Conservation (phyloP, 306 rosid species). For the Malus domestica region DNA sequence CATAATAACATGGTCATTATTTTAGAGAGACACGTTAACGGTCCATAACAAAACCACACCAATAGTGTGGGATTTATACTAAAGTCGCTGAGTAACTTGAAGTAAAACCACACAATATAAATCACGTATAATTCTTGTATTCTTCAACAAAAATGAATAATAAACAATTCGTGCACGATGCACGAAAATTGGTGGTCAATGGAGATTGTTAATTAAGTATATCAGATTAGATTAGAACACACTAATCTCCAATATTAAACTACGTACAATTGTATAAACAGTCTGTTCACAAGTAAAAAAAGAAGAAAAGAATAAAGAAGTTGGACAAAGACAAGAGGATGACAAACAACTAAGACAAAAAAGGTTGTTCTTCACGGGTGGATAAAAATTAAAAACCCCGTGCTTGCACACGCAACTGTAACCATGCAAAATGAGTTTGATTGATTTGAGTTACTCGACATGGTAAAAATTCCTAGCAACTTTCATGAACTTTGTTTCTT, state of each 20-base stretch:
- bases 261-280: neutral
- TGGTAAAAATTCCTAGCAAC: neutral
- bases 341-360: constrained; percentile 6
- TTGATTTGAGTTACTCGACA: neutral
- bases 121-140: neutral
- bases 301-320: neutral
- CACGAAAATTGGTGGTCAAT: neutral
- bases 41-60: no score
- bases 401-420: neutral
- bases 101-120: no score
- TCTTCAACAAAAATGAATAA: neutral
- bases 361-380: constrained; percentile 14
- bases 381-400: neutral
- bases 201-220: neutral
- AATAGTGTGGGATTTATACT: no score
- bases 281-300: neutral
- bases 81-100: no score
- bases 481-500: neutral
- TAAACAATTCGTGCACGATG: neutral
- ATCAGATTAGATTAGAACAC: neutral
- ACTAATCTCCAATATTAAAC: no score
- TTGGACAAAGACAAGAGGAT: neutral
- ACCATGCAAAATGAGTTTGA: neutral
- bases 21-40: no score
- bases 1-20: no score